Evolutionary conservation across 148 eudicot genomes (phyloP), one percentile per base, ranked within the genome.

Genomic region (Beta vulgaris): DNA sequence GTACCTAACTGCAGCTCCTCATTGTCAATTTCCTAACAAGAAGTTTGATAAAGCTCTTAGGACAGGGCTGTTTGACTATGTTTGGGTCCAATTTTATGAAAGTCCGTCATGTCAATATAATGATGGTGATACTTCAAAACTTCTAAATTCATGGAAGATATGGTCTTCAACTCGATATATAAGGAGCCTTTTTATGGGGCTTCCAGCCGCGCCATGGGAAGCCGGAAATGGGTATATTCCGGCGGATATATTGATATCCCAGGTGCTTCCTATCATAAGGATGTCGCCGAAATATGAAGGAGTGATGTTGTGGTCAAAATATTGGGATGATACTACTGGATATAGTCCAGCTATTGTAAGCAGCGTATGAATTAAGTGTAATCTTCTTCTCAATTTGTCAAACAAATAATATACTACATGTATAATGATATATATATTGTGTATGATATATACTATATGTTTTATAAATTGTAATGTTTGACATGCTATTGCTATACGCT

Each of bases 61-160:
- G 44, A 77, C 86, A 3, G 51, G 80, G 16, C 36, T 77, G 0
- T 77, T 77, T 35, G 84, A 77, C 49, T 69, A 77, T 51, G 84
- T 77, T 63, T 81, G 84, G 84, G 84, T 81, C 32, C 81, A 81
- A 32, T 81, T 81, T 55, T 81, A 37, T 46, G 78, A 66, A 11
- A 40, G 72, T 35, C 77, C 80, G 0, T 62, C 72, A n/a, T 81
- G 84, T 26, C 73, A 81, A 51, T 81, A 76, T 39, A 53, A 34
- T 16, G 25, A 26, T 29, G 73, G 82, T 0, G 76, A 77, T 53
- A 15, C 66, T 18, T 39, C 44, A 31, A 58, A 71, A 21, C 71
- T 82, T 16, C n/a, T 71, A 10, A 57, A 39, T 36, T 80, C 72
- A 48, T 82, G 85, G 85, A 51, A 58, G 25, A 16, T 25, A 36